Percentiles rank a stretch among this genome's conserved stretches.
Conservation (phyloP, 352 stramenopile genomes). For the Globisporangium camurandrum region DNA sequence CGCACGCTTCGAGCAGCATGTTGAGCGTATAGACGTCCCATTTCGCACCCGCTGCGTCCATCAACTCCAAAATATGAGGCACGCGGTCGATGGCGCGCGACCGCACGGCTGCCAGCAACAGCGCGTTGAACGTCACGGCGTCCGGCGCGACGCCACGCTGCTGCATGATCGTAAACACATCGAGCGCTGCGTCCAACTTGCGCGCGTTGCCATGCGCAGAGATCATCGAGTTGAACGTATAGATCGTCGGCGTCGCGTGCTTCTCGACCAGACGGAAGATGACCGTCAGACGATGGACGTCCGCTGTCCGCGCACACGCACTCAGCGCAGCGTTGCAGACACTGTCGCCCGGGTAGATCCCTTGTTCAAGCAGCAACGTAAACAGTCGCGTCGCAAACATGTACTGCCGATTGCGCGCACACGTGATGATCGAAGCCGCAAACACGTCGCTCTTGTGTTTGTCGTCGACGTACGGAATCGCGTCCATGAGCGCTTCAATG, state of each 20-base stretch:
- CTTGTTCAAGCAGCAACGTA: slow-evolving; percentile 53
- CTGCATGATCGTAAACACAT: slow-evolving; percentile 42
- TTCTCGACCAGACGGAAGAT: slow-evolving; percentile 60
- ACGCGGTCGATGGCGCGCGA: slow-evolving; percentile 45
- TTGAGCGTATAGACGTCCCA: slow-evolving; percentile 80
- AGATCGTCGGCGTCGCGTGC: slow-evolving; percentile 50
- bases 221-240: slow-evolving; percentile 82
- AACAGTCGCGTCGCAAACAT: slow-evolving; percentile 52
- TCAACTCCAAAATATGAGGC: slow-evolving; percentile 42
- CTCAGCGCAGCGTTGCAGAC: slow-evolving; percentile 64
- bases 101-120: slow-evolving; percentile 50
- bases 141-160: slow-evolving; percentile 28
- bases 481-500: slow-evolving; percentile 51
- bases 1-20: slow-evolving; percentile 59
- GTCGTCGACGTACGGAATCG: slow-evolving; percentile 49
- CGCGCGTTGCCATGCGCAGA: slow-evolving; percentile 64
- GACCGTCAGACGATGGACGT: slow-evolving; percentile 45
- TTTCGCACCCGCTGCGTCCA: slow-evolving; percentile 30
- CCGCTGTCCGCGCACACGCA: slow-evolving; percentile 52
- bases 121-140: slow-evolving; percentile 61
- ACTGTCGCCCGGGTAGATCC: slow-evolving; percentile 61
- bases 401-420: slow-evolving; percentile 63
- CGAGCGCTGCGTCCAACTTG: slow-evolving; percentile 54
- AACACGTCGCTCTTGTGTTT: slow-evolving; percentile 59
- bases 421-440: slow-evolving; percentile 68